Conservation (phyloP, 2,329 filamentous ascomycete genomes). For the Tympanopsis confertula region DNA sequence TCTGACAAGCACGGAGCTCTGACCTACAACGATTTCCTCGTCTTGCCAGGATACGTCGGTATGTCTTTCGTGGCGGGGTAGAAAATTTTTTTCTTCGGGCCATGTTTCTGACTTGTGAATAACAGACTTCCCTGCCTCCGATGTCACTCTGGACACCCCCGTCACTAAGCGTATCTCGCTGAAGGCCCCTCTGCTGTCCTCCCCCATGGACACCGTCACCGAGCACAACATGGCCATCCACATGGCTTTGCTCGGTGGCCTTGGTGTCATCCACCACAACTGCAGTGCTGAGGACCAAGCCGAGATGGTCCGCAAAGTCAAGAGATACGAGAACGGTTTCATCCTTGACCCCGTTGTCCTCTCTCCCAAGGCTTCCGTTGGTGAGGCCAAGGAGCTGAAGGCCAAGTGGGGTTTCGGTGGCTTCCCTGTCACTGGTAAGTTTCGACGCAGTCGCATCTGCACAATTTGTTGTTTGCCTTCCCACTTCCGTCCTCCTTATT, state of each 20-base stretch:
- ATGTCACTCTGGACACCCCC: slow-evolving; percentile 77
- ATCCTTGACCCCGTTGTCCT: slow-evolving; percentile 93
- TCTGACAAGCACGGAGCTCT: slow-evolving; percentile 84
- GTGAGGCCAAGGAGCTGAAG: slow-evolving; percentile 82
- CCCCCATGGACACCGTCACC: slow-evolving; percentile 98
- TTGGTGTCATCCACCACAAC: slow-evolving; percentile 98
- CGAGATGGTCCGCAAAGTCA: slow-evolving; percentile 98
- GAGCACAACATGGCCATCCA: slow-evolving; percentile 99
- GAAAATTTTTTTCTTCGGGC: not conserved
- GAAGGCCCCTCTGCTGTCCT: slow-evolving; percentile 94
- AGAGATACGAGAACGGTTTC: slow-evolving; percentile 98
- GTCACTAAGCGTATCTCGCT: slow-evolving; percentile 91
- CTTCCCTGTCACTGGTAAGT: slow-evolving; percentile 95
- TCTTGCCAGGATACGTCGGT: slow-evolving; percentile 94
- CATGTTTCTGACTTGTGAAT: no score
- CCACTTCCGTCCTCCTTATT: slow-evolving; percentile 18
- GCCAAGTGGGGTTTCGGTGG: slow-evolving; percentile 98
- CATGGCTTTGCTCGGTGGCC: slow-evolving; percentile 77
- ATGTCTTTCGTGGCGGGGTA: not conserved
- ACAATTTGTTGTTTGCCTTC: slow-evolving; percentile 6
- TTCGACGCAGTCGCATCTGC: slow-evolving; percentile 7
- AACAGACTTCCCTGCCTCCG: slow-evolving; percentile 74
- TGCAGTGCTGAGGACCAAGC: slow-evolving; percentile 95
- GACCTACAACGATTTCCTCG: slow-evolving; percentile 97
- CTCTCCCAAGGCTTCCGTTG: slow-evolving; percentile 74